Evolutionary conservation across 306 rosid species (phyloP).

Genomic region (Elaeagnus macrophylla): DNA sequence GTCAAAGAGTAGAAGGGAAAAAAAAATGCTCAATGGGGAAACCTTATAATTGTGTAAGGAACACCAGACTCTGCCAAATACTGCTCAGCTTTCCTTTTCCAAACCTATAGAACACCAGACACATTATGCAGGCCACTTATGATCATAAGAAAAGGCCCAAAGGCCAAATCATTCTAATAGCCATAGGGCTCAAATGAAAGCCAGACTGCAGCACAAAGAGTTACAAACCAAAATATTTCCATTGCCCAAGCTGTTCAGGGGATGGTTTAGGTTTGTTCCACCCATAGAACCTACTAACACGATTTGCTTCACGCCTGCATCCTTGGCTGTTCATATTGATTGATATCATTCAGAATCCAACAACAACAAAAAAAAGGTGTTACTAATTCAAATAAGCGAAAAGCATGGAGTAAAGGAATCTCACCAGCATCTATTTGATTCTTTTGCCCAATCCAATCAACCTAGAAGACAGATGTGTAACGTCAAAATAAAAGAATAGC

Average conservation of each 20-base stretch:
- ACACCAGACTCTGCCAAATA: slow-evolving; percentile 86
- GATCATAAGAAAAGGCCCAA: neutral
- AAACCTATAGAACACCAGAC: slow-evolving; percentile 38
- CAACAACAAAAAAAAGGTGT: neutral
- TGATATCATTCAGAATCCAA: slow-evolving; percentile 10
- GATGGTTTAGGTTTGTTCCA: slow-evolving; percentile 67
- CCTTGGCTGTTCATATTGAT: slow-evolving; percentile 55
- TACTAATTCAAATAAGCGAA: slow-evolving; percentile 2
- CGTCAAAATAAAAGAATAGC: slow-evolving; percentile 3
- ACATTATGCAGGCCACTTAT: neutral
- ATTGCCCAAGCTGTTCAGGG: slow-evolving; percentile 74
- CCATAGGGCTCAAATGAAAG: neutral
- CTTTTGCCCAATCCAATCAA: slow-evolving; percentile 96
- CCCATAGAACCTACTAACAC: slow-evolving; percentile 98
- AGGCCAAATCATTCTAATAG: neutral
- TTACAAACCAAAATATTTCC: slow-evolving; percentile 86
- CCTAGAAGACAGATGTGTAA: slow-evolving; percentile 36
- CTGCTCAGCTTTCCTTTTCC: slow-evolving; percentile 98
- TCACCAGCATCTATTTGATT: slow-evolving; percentile 90
- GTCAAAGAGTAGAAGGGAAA: neutral
- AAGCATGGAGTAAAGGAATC: slow-evolving; percentile 5
- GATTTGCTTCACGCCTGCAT: slow-evolving; percentile 86
- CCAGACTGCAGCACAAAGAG: slow-evolving; percentile 11
- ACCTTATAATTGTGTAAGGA: slow-evolving; percentile 92
- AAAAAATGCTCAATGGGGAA: slow-evolving; percentile 1